Percentiles rank a stretch among this genome's conserved stretches.
Conservation (phyloP, 495 filamentous ascomycete species). For the Aspergillus kassunensis region DNA sequence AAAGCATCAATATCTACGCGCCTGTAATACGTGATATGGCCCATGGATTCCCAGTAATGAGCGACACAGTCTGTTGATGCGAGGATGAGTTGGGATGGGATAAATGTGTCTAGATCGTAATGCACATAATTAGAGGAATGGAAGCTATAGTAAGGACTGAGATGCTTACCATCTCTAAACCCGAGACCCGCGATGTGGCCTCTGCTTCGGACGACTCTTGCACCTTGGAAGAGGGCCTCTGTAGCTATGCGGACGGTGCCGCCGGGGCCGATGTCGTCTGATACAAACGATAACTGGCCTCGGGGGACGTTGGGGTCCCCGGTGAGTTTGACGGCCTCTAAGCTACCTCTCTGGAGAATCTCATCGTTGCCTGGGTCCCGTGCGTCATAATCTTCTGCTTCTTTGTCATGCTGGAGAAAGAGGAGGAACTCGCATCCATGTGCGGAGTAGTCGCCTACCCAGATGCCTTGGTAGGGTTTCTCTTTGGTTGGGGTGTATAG, state of each 20-base stretch:
- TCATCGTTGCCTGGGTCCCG: constrained; percentile 10
- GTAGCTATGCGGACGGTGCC: constrained; percentile 59
- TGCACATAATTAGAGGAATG: not conserved
- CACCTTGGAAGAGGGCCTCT: constrained; percentile 66
- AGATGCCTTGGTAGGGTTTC: constrained; percentile 83
- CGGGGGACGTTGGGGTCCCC: constrained; percentile 86
- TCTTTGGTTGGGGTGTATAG: constrained; percentile 73
- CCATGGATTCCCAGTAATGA: constrained; percentile 76
- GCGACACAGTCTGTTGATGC: constrained; percentile 73
- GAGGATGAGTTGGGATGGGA: constrained; percentile 70
- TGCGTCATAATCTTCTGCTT: not conserved
- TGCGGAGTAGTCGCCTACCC: constrained; percentile 83
- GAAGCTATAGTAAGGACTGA: not conserved
- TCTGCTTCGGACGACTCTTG: constrained; percentile 67
- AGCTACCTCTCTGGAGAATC: constrained; percentile 43
- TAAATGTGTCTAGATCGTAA: constrained; percentile 65
- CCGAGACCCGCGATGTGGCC: constrained; percentile 73
- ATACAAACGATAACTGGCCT: constrained; percentile 75
- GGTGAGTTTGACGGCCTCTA: constrained; percentile 85
- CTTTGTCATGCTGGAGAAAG: constrained; percentile 62
- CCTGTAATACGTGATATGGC: constrained; percentile 75
- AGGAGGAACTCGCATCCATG: constrained; percentile 89
- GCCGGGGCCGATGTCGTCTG: constrained; percentile 64
- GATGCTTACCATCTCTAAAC: constrained; percentile 61
- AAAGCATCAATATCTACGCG: constrained; percentile 78